These are phyloP conservation scores for Pseudoperonospora humuli DNA, from an alignment of 352 stramenopile genomes.

Conservation along the genomic window DNA sequence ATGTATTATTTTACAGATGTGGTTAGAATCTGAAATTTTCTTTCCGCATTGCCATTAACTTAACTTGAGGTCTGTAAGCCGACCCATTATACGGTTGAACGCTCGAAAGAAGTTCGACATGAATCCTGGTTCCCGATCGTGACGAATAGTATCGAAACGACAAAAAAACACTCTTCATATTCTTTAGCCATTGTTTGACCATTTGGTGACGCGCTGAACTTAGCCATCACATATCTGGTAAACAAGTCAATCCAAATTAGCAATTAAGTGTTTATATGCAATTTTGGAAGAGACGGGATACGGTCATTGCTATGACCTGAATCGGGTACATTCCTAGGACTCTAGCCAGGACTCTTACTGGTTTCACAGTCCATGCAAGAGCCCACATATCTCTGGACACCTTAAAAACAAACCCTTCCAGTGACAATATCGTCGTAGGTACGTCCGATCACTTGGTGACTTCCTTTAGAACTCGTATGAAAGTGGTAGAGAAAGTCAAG, in stretches of 20 bases:
- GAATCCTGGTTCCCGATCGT: no score
- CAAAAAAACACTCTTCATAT: no score
- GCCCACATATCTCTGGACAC: not conserved
- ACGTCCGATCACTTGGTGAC: conserved; percentile 1
- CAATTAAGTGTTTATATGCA: no score
- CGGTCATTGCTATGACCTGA: no score
- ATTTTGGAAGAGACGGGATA: no score
- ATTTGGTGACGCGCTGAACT: no score
- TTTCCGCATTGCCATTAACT: not conserved
- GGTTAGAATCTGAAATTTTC: not conserved
- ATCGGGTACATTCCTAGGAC: not conserved
- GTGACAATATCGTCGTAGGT: not conserved
- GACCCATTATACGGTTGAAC: no score
- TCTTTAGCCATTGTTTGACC: no score
- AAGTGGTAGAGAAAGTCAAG: not conserved
- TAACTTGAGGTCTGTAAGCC: not conserved
- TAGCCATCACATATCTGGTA: no score
- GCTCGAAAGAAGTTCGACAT: no score
- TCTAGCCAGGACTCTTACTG: not conserved
- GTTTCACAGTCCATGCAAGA: conserved; percentile 3
- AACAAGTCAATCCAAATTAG: no score
- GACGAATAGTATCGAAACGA: no score
- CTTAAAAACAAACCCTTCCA: not conserved
- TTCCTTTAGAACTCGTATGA: not conserved
- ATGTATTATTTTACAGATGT: not conserved